These are phyloP conservation scores for Salvia miltiorrhiza DNA, from an alignment of 257 asterid genomes.

Conservation along the genomic window DNA sequence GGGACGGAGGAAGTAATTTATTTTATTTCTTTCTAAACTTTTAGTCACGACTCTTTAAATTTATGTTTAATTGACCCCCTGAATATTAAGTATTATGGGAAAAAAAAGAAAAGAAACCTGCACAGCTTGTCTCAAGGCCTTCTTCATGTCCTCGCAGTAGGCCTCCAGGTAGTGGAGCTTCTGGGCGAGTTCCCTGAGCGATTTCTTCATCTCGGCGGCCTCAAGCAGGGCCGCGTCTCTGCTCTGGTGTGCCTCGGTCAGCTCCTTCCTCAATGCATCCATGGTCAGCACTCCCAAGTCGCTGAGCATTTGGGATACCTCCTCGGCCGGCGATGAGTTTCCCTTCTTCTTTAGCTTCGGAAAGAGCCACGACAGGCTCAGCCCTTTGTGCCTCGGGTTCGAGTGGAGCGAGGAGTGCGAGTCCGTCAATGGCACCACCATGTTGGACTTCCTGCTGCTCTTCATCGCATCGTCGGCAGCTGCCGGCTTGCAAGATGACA, in stretches of 20 bases:
- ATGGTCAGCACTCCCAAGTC: constrained; percentile 40
- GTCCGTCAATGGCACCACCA: constrained; percentile 65
- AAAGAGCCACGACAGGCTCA: constrained; percentile 67
- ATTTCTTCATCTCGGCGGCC: constrained; percentile 61
- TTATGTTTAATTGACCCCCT: no score
- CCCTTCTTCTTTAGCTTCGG: constrained; percentile 71
- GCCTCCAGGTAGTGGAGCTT: constrained; percentile 70
- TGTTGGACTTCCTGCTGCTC: constrained; percentile 45
- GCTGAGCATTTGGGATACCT: constrained; percentile 35
- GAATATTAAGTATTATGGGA: no score
- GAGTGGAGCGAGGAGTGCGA: constrained; percentile 63
- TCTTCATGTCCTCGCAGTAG: constrained; percentile 76
- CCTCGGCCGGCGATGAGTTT: constrained; percentile 27
- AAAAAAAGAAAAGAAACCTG: no score
- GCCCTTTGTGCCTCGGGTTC: constrained; percentile 50
- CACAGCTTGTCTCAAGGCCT: constrained; percentile 50
- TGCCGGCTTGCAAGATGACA: constrained; percentile 72
- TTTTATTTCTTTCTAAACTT: no score
- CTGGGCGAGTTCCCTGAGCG: constrained; percentile 57
- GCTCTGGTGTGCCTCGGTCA: constrained; percentile 53
- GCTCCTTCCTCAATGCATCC: constrained; percentile 57
- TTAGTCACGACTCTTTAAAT: no score
- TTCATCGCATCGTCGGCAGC: constrained; percentile 40
- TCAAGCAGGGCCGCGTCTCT: constrained; percentile 62
- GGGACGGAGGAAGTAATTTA: no score